Evolutionary conservation across 2,329 filamentous ascomycete species (phyloP).

Genomic region (Talaromyces sp.): DNA sequence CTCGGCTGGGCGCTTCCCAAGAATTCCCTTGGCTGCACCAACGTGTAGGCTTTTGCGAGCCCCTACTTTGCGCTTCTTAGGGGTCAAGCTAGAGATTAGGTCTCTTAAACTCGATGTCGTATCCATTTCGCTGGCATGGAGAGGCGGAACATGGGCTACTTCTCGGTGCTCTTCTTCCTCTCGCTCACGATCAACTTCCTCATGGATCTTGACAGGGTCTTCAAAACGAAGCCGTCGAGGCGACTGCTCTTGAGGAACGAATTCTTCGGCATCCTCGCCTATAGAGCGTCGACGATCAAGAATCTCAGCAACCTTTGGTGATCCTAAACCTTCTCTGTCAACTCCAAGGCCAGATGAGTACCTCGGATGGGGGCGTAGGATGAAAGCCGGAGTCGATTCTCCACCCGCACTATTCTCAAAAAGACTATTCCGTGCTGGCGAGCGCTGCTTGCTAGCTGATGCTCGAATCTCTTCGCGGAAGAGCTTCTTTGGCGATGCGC

Average conservation of each 20-base stretch:
- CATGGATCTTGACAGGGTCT: conserved; percentile 57
- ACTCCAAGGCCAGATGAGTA: conserved; percentile 63
- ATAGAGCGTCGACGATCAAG: conserved; percentile 68
- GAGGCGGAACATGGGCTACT: conserved; percentile 42
- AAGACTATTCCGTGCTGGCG: conserved; percentile 34
- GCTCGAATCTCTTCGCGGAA: conserved; percentile 37
- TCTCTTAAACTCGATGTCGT: conserved; percentile 63
- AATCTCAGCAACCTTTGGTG: conserved; percentile 65
- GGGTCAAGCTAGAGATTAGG: conserved; percentile 72
- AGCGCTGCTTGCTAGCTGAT: conserved; percentile 31
- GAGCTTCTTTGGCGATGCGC: conserved; percentile 46
- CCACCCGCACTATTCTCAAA: conserved; percentile 53
- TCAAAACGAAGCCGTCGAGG: conserved; percentile 55
- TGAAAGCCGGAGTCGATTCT: conserved; percentile 55
- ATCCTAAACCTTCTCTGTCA: conserved; percentile 66
- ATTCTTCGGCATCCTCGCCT: conserved; percentile 58
- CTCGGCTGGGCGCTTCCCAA: conserved; percentile 69
- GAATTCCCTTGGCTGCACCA: conserved; percentile 64
- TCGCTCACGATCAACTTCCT: conserved; percentile 58
- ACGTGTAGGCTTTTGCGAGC: conserved; percentile 72
- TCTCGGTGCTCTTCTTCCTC: conserved; percentile 58
- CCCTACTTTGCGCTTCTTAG: conserved; percentile 62
- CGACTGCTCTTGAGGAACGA: conserved; percentile 49
- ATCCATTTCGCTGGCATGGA: conserved; percentile 53
- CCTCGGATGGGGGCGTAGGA: conserved; percentile 57